Conservation (phyloP, 345 rosid species). For the Eucalyptus rudis region DNA sequence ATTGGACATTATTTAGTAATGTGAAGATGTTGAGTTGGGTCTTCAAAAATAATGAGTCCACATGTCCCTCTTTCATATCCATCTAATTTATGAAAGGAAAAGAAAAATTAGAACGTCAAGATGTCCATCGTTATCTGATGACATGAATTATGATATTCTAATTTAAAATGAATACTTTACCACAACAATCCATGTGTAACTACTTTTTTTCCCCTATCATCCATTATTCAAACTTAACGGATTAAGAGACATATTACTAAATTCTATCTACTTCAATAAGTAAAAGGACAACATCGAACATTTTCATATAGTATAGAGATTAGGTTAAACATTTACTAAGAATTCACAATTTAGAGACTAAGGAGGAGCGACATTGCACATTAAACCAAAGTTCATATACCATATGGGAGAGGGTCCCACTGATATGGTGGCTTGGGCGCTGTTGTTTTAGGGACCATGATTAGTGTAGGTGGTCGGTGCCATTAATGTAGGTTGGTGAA, state of each 20-base stretch:
- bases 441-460: neutral
- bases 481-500: neutral
- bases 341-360: neutral
- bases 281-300: neutral
- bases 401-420: neutral
- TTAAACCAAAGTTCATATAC: neutral
- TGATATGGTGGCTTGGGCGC: neutral
- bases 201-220: neutral
- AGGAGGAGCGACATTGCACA: fast-evolving
- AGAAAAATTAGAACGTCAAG: neutral
- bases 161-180: neutral
- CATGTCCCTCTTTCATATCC: neutral
- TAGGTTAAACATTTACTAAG: neutral
- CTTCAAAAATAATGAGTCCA: neutral
- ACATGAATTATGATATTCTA: neutral
- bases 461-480: neutral
- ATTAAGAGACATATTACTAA: neutral
- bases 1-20: neutral
- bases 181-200: neutral
- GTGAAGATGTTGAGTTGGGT: neutral
- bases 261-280: neutral
- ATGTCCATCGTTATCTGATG: neutral
- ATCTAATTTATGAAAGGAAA: neutral
- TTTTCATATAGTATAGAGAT: neutral
- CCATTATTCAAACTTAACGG: neutral